A percentile compares a stretch with the other conserved stretches of the same genome.
Evolutionary conservation across 129 eudicot species (phyloP).

Genomic region (Artemisia argyi): DNA sequence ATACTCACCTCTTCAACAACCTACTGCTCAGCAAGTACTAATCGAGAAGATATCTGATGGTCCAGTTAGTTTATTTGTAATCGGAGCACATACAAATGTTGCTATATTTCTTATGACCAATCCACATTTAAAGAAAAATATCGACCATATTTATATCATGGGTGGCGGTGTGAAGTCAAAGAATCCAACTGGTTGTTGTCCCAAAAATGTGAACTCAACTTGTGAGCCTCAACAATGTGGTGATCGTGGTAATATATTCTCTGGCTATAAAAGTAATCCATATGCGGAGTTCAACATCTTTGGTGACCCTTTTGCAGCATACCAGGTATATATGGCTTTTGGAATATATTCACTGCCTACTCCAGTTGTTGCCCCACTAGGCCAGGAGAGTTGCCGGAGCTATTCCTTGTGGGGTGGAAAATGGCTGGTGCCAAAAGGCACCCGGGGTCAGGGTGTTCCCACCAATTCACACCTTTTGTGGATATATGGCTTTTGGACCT

Average conservation of each 20-base stretch:
- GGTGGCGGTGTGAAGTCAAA: slow-evolving; percentile 82
- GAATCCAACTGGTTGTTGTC: slow-evolving; percentile 75
- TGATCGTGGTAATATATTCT: slow-evolving; percentile 61
- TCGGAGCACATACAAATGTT: slow-evolving; percentile 56
- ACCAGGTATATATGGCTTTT: slow-evolving; percentile 52
- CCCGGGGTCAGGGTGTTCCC: too few relatives aligned
- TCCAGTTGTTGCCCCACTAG: too few relatives aligned
- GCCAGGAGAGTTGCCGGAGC: too few relatives aligned
- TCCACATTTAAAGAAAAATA: slow-evolving; percentile 81
- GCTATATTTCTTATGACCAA: slow-evolving; percentile 68
- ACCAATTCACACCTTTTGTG: too few relatives aligned
- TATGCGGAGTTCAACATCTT: slow-evolving; percentile 85
- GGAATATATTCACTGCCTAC: too few relatives aligned
- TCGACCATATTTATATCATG: slow-evolving; percentile 71
- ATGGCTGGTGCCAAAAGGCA: too few relatives aligned
- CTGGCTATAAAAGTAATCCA: slow-evolving; percentile 71
- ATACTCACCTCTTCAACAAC: slow-evolving; percentile 63
- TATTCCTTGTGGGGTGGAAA: too few relatives aligned
- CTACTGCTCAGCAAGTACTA: slow-evolving; percentile 53
- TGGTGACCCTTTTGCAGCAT: slow-evolving; percentile 90
- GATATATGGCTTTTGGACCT: slow-evolving; percentile 3
- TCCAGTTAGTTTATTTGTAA: slow-evolving; percentile 54
- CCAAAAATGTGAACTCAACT: slow-evolving; percentile 33
- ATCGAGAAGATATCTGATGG: slow-evolving; percentile 56
- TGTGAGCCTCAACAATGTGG: slow-evolving; percentile 72